Evolutionary conservation across 768 basidiomycete species (phyloP).

Genomic region (Suillus americanus): DNA sequence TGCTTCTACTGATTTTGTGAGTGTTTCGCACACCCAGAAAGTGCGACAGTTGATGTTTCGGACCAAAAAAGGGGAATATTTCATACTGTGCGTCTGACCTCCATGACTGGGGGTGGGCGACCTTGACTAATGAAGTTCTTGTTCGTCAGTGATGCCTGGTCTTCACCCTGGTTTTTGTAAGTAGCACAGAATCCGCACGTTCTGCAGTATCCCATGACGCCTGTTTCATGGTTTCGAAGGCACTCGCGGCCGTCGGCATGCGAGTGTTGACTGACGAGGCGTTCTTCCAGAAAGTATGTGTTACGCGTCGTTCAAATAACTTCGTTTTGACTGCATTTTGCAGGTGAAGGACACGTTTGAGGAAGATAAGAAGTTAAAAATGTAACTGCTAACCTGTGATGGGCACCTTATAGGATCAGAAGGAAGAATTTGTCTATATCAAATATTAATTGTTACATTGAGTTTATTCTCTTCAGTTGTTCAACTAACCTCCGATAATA

Average conservation of each 20-base stretch:
- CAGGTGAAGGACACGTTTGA: slow-evolving; percentile 46
- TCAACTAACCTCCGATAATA: background rate
- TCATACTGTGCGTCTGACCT: slow-evolving; percentile 51
- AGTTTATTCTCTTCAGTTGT: background rate
- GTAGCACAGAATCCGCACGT: slow-evolving; percentile 44
- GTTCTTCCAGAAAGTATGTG: slow-evolving; percentile 52
- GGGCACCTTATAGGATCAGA: background rate
- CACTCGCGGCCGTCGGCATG: slow-evolving; percentile 63
- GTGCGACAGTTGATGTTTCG: background rate
- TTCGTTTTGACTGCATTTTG: background rate
- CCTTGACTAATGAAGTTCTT: slow-evolving; percentile 9
- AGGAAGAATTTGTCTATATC: background rate
- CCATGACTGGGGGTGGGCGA: background rate
- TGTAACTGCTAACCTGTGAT: background rate
- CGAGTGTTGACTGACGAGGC: slow-evolving; percentile 61
- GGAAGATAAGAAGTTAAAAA: slow-evolving; percentile 32
- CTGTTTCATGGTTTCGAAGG: slow-evolving; percentile 60
- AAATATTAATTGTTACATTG: background rate
- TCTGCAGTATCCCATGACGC: slow-evolving; percentile 58
- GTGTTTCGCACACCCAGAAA: slow-evolving; percentile 20
- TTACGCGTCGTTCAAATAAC: background rate
- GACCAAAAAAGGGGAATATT: slow-evolving; percentile 39
- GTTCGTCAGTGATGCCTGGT: slow-evolving; percentile 41
- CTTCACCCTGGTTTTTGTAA: slow-evolving; percentile 59
- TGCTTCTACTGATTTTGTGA: slow-evolving; percentile 77